Base-by-base conservation (phyloP, 208 protist genomes). In the Leishmania martiniquensis region DNA sequence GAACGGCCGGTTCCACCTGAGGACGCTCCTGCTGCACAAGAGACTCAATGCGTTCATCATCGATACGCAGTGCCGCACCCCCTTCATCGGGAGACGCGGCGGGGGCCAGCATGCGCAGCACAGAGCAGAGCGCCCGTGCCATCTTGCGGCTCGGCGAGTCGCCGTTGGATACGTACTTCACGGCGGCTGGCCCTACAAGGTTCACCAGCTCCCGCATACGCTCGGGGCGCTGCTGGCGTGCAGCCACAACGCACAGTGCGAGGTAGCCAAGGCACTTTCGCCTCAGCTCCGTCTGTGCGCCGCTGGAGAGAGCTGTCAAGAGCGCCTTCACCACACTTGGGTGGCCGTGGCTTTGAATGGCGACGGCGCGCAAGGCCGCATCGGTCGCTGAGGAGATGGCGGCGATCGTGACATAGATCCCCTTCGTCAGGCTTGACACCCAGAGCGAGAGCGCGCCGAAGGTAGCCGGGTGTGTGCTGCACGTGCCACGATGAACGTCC, bases 221-320 rank as follows among this genome's bases (percentile, higher is more conserved):
- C 55, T 78, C 66, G 4, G 74, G 65, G 9, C 42, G 47, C 37
- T 74, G 66, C 5, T 81, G 77, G 15, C 77, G 47, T 0, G 85
- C 84, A 4, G 88, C 85, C 42, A 82, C 84, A 25, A 92, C 81
- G 63, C 83, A 88, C 34, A 97, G 75, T n/a, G 86, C 88, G 15
- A 97, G 74, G 83, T 96, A 97, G 52, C 85, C 90, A 12, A 97
- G 78, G 69, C 88, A 93, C 83, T 89, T 90, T 4, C 92, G 92
- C 22, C 91, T 85, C 80, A 96, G 84, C 82, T 96, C 92, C 49
- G 92, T 91, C 72, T 97, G 94, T 2, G 91, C 83, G 63, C 86
- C 90, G 12, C 55, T 65, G 15, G 87, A 81, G 39, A 96, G 86
- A 29, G 86, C 87, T 0, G 65, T 77, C 39, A 91, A 25, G 22